Evolutionary conservation across 352 stramenopile genomes (phyloP).

Genomic region (Phytophthora uliginosa): DNA sequence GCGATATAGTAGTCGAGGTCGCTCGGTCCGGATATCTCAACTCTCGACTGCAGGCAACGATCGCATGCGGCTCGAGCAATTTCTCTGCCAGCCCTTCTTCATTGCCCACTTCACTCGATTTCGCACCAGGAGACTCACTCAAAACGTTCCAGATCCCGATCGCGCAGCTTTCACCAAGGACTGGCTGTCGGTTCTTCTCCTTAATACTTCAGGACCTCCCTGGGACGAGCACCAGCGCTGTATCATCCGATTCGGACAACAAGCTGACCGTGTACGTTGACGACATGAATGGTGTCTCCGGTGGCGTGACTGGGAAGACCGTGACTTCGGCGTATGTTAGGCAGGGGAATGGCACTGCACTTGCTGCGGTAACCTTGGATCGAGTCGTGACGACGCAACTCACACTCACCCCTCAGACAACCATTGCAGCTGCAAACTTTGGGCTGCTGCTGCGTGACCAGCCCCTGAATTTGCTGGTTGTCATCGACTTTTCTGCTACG

Average conservation of each 20-base stretch:
- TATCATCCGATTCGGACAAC: conserved; percentile 44
- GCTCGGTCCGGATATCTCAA: conserved; percentile 38
- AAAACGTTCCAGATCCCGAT: conserved; percentile 39
- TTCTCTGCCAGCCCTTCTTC: conserved; percentile 33
- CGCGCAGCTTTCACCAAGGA: conserved; percentile 34
- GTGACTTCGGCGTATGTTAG: conserved; percentile 36
- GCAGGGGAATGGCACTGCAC: conserved; percentile 16
- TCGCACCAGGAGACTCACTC: conserved; percentile 30
- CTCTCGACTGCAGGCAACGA: conserved; percentile 23
- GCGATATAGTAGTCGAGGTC: conserved; percentile 42
- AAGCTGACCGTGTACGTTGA: conserved; percentile 59
- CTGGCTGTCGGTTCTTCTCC: conserved; percentile 48
- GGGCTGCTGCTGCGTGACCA: conserved; percentile 37
- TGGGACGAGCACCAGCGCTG: conserved; percentile 17
- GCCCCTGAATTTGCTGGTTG: conserved; percentile 61
- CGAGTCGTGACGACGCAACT: conserved; percentile 42
- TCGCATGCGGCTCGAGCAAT: conserved; percentile 44
- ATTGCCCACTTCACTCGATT: conserved; percentile 26
- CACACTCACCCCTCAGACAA: conserved; percentile 36
- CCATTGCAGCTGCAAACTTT: conserved; percentile 6
- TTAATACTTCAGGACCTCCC: conserved; percentile 42
- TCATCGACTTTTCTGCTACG: conserved; percentile 42
- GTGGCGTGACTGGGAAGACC: conserved; percentile 13
- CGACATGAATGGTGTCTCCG: conserved; percentile 49
- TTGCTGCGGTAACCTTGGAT: conserved; percentile 43